phyloP scores from a whole-genome alignment of 1,139 yeast genomes.

The Geotrichum macrosporum region DNA sequence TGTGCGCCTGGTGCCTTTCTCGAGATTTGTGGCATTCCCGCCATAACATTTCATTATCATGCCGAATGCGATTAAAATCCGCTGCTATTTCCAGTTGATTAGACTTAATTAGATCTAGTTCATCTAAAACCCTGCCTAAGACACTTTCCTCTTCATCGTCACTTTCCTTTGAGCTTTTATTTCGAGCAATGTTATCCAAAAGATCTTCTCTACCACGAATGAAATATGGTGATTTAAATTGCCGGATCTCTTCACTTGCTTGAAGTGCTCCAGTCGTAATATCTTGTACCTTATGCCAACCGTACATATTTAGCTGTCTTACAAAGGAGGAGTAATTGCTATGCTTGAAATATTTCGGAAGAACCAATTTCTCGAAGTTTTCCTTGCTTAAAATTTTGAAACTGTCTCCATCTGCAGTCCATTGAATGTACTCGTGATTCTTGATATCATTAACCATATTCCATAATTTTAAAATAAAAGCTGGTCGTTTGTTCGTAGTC shows the following conservation, averaged over 20 bases:
- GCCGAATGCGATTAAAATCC: conserved; percentile 73
- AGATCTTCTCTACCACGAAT: conserved; percentile 65
- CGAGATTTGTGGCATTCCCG: conserved; percentile 77
- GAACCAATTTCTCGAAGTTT: conserved; percentile 72
- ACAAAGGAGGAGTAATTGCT: conserved; percentile 93
- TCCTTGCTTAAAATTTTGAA: conserved; percentile 84
- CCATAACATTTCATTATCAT: conserved; percentile 90
- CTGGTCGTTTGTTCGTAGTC: conserved; percentile 55
- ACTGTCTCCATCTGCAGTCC: conserved; percentile 83
- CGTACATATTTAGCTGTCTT: conserved; percentile 94
- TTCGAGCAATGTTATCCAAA: conserved; percentile 64
- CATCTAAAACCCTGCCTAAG: conserved; percentile 56
- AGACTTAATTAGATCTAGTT: conserved; percentile 68
- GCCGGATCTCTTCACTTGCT: conserved; percentile 59
- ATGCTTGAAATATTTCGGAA: conserved; percentile 91
- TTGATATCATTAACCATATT: conserved; percentile 81
- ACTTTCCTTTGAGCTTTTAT: conserved; percentile 42
- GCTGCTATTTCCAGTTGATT: conserved; percentile 80
- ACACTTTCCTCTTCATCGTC: conserved; percentile 48
- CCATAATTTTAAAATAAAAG: conserved; percentile 91
- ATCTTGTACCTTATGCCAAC: conserved; percentile 94
- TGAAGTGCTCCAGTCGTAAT: conserved; percentile 61
- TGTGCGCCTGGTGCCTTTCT: conserved; percentile 79
- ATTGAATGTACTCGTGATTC: conserved; percentile 66
- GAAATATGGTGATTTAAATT: conserved; percentile 75